These are phyloP conservation scores for Fusarium pseudocircinatum DNA, from an alignment of 2,329 filamentous ascomycete species.

Conservation along the genomic window DNA sequence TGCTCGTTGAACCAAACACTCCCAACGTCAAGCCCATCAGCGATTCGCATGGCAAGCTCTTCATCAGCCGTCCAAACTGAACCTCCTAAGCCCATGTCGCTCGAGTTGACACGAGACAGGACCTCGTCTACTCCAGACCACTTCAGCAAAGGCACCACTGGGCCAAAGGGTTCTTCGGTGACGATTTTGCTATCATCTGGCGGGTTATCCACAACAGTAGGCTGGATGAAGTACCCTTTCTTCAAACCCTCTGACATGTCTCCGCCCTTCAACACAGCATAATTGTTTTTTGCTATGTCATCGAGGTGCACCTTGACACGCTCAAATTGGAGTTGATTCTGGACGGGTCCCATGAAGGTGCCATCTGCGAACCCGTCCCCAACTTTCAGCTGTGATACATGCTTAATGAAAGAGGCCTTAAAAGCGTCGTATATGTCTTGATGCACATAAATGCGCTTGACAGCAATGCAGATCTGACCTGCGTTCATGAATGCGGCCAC, in stretches of 20 bases:
- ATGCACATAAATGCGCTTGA: constrained; percentile 69
- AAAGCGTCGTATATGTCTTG: constrained; percentile 61
- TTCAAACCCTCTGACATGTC: not conserved
- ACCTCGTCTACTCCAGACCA: constrained; percentile 10
- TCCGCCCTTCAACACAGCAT: not conserved
- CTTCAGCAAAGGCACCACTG: constrained; percentile 10
- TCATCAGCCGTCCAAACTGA: constrained; percentile 11
- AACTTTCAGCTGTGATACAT: not conserved
- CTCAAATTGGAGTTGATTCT: not conserved
- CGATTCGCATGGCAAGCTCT: not conserved
- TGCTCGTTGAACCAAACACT: constrained; percentile 21
- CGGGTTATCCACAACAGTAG: constrained; percentile 11
- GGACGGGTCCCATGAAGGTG: not conserved
- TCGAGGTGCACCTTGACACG: not conserved
- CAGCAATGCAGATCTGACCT: constrained; percentile 48
- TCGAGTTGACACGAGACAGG: constrained; percentile 8
- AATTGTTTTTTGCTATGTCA: not conserved
- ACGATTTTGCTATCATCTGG: constrained; percentile 11
- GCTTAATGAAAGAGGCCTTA: not conserved
- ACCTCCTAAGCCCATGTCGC: constrained; percentile 15
- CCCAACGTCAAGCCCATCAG: constrained; percentile 1
- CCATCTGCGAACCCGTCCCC: not conserved
- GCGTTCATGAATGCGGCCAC: constrained; percentile 65
- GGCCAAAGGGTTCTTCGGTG: constrained; percentile 16
- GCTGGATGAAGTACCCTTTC: not conserved